These are phyloP conservation scores for Nicotiana obtusifolia DNA, from an alignment of 257 asterid species.

Conservation along the genomic window DNA sequence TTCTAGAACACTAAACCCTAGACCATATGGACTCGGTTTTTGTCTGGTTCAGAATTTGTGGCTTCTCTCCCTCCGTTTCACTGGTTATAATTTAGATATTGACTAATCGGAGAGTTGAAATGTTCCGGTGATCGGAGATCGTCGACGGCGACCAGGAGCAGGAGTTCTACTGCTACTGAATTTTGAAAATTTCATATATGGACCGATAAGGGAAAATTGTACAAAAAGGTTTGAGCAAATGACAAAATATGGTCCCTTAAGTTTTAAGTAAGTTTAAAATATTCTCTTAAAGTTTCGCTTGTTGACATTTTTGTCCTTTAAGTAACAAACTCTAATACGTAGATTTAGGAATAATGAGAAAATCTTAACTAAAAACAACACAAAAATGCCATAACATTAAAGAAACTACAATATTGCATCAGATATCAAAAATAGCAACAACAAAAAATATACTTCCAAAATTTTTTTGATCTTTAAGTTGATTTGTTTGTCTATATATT, in stretches of 20 bases:
- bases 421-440: too few species aligned
- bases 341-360: too few species aligned
- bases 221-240: too few species aligned
- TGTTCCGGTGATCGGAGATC: not conserved
- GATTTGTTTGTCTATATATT: not conserved
- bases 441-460: not conserved
- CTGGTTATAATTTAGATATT: not conserved
- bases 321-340: too few species aligned
- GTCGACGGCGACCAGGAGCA: not conserved
- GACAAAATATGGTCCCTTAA: too few species aligned
- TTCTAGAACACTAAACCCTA: constrained; percentile 38
- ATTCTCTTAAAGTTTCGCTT: too few species aligned
- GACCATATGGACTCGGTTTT: constrained; percentile 29
- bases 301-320: too few species aligned
- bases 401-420: too few species aligned
- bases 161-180: not conserved
- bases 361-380: too few species aligned
- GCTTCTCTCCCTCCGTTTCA: not conserved
- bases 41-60: not conserved
- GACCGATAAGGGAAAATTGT: not conserved
- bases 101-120: not conserved
- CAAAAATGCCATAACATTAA: too few species aligned
- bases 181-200: not conserved
- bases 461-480: not conserved
- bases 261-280: too few species aligned